These are phyloP conservation scores for Thalassiosira ordinaria DNA, from an alignment of 352 stramenopile species.

Conservation along the genomic window DNA sequence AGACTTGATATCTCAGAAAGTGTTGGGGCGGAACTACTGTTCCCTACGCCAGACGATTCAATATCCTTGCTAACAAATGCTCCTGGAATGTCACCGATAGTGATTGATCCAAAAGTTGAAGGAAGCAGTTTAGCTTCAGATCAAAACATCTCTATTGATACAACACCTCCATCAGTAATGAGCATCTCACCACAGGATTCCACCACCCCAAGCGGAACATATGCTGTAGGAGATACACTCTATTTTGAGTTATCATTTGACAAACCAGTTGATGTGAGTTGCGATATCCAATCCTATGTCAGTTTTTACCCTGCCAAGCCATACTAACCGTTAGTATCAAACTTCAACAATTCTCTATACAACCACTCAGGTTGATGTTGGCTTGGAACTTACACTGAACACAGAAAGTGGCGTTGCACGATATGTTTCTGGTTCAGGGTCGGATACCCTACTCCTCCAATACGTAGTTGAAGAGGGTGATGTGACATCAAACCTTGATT, in stretches of 20 bases:
- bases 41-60: conserved; percentile 34
- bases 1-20: conserved; percentile 34
- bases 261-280: conserved; percentile 61
- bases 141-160: conserved; percentile 55
- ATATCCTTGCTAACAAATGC: conserved; percentile 50
- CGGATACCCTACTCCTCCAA: conserved; percentile 51
- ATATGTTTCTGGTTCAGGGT: conserved; percentile 52
- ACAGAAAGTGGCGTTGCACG: conserved; percentile 35
- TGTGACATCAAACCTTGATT: conserved; percentile 43
- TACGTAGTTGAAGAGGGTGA: conserved; percentile 56
- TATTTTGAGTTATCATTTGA: conserved; percentile 70
- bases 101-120: conserved; percentile 42
- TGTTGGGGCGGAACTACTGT: conserved; percentile 37
- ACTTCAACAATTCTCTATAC: too few species aligned
- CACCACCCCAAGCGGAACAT: conserved; percentile 53
- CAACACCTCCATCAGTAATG: conserved; percentile 48
- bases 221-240: conserved; percentile 59
- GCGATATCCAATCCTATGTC: background rate
- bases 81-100: conserved; percentile 29
- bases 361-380: conserved; percentile 52
- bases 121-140: conserved; percentile 27
- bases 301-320: too few species aligned
- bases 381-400: conserved; percentile 54
- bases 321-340: background rate
- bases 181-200: conserved; percentile 50